Base-by-base conservation (phyloP, 441 rosid species). In the Gossypium schwendimanii region DNA sequence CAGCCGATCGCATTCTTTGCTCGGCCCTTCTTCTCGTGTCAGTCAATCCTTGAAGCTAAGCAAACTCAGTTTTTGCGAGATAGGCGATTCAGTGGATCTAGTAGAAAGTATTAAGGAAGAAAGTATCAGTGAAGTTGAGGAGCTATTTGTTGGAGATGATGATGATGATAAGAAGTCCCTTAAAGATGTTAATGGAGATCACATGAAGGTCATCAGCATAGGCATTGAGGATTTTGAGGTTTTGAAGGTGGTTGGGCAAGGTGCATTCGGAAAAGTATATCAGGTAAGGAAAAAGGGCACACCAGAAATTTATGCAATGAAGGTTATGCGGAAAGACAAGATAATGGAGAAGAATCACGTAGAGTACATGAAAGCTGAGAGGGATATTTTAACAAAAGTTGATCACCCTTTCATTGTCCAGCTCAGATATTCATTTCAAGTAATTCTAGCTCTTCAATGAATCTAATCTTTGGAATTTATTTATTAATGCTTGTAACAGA, bases 291-390 rank as follows among this genome's bases (percentile, higher is more conserved):
- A 87, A 71, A 91, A 80, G 79, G 91, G 89, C 47, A 89, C 94
- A 2, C 80, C 89, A 11, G 97, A 92, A 79, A 91, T 94, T 73
- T 91, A 78, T 53, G 98, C 98, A 0, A 94, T 94, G 98, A 94
- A 94, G 86, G 98, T 94, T 71, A 89, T 94, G 97, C 79, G 99
- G 61, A 94, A 94, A 88, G 99, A 94, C 80, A 88, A 79, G 72
- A 89, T 94, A 14, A 85, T 94, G 87, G 97, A 94, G 85, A 91
- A 87, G 84, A 88, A 94, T 84, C 98, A 91, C 59, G 96, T 86
- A 0, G 97, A 87, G 61, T 94, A 92, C 85, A 94, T 91, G 99
- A 91, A 88, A 82, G 93, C 94, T 28, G 99, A 94, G 80, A 91
- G 96, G 74, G 96, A 94, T 65, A 94, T 94, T 77, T 81, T 94